A percentile compares a stretch with the other conserved stretches of the same genome.
These are phyloP conservation scores for Helianthus tuberosus DNA, from an alignment of 129 eudicot genomes.

Conservation along the genomic window DNA sequence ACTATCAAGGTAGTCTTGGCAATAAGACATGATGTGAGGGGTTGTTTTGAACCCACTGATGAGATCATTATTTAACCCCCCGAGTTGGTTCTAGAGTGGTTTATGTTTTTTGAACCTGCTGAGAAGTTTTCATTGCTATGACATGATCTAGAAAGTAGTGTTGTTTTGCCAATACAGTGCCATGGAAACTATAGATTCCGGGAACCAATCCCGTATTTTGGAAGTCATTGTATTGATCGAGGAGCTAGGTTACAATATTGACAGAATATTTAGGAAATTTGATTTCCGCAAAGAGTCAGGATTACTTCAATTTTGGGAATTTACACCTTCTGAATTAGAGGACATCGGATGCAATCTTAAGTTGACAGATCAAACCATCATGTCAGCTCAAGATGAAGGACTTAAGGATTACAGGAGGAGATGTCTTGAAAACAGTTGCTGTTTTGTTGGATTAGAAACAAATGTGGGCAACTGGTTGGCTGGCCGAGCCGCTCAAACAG, in stretches of 20 bases:
- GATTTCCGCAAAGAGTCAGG: background rate
- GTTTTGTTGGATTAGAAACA: background rate
- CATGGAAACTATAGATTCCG: background rate
- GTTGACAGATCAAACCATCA: background rate
- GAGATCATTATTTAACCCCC: too few relatives aligned
- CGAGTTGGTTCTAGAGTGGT: too few relatives aligned
- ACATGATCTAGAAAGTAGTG: background rate
- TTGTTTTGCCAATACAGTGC: background rate
- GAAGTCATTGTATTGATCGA: too few relatives aligned
- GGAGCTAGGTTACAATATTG: background rate
- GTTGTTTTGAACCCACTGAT: too few relatives aligned
- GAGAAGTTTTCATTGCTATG: too few relatives aligned
- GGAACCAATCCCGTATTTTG: background rate
- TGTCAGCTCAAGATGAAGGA: background rate
- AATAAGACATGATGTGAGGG: too few relatives aligned
- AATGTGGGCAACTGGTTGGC: slow-evolving; percentile 1
- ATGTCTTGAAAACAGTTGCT: background rate
- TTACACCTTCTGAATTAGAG: background rate
- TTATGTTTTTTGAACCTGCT: too few relatives aligned
- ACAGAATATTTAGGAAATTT: background rate
- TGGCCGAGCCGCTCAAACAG: slow-evolving; percentile 12
- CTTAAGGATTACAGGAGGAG: background rate
- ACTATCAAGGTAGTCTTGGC: too few relatives aligned
- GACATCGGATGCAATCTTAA: background rate
- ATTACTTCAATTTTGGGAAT: slow-evolving; percentile 11